These are phyloP conservation scores for Ganoderma meredithae DNA, from an alignment of 1,284 basidiomycete species.

Conservation along the genomic window DNA sequence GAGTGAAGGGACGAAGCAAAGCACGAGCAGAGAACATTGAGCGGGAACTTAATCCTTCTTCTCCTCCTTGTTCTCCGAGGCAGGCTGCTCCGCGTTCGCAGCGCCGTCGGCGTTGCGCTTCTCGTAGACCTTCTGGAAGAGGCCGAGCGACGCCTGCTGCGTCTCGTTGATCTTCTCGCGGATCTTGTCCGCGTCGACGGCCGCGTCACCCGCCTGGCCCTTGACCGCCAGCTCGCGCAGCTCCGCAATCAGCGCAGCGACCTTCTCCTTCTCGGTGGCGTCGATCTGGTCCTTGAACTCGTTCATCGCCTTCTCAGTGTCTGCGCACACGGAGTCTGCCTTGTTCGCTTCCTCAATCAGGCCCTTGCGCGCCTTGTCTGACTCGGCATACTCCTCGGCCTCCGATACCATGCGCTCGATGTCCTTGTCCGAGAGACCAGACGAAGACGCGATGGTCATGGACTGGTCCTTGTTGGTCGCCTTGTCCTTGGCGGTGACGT, in stretches of 20 bases:
- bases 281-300: slow-evolving; percentile 99
- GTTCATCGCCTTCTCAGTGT: slow-evolving; percentile 92
- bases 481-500: slow-evolving; percentile 97
- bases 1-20: background rate
- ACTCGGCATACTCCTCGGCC: slow-evolving; percentile 92
- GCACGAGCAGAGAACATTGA: slow-evolving; percentile 24
- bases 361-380: slow-evolving; percentile 86
- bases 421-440: slow-evolving; percentile 95
- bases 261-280: slow-evolving; percentile 92
- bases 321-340: slow-evolving; percentile 92
- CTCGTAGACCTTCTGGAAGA: slow-evolving; percentile 99
- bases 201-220: slow-evolving; percentile 88
- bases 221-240: slow-evolving; percentile 91
- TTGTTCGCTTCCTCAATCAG: slow-evolving; percentile 98
- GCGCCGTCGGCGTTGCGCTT: slow-evolving; percentile 81
- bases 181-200: slow-evolving; percentile 86
- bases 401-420: slow-evolving; percentile 98
- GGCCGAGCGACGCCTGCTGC: slow-evolving; percentile 95
- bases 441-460: slow-evolving; percentile 97
- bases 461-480: slow-evolving; percentile 98
- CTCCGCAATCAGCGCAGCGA: slow-evolving; percentile 85
- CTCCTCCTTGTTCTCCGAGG: slow-evolving; percentile 63
- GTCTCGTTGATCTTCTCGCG: slow-evolving; percentile 94
- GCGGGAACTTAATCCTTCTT: slow-evolving; percentile 70
- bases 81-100: slow-evolving; percentile 53